Evolutionary conservation across 495 filamentous ascomycete species (phyloP), one percentile per base, ranked within the genome.

Genomic region (Penicillium bialowiezense): DNA sequence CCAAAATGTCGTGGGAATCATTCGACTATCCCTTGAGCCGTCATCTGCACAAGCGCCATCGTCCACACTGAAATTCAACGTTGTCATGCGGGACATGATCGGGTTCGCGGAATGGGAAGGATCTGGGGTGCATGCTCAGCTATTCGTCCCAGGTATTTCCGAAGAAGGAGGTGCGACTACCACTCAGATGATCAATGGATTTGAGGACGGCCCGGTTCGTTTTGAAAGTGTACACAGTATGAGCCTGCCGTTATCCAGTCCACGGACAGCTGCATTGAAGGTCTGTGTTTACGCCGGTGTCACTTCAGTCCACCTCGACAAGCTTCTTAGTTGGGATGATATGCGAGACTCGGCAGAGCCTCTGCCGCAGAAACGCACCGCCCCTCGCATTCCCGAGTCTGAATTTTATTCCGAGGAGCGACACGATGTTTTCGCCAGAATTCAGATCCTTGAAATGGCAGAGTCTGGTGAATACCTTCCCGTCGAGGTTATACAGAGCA

Each of bases 181-280:
- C 13, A 99, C 93, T 1, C 89, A 92, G 59, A 90, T 96, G 82
- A 93, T 96, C 60, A 85, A 78, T 43, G 90, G 88, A 45, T 99
- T 99, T 63, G 91, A 97, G 57, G 93, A 97, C 64, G 86, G 89
- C n/a, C 84, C 90, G 1, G 84, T 97, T 48, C 86, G 87, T 28
- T 99, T 99, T 59, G 90, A 96, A 65, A 97, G 93, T 67, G 90
- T 96, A 44, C 93, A 99, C 71, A 95, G 89, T 58, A 97, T 99
- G 91, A 96, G 91, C 64, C 73, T 99, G 49, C 95, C 95, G n/a
- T 76, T 95, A 31, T 84, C 84, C 19, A 90, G 88, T 48, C 82
- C 91, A 9, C 82, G 78, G 23, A 82, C 83, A 28, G 83, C 88
- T 7, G 83, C 82, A 7, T 67, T 99, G 34, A 81, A 95, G 46